Conservation (phyloP, 176 grass and related monocot species). For the Zizania latifolia region DNA sequence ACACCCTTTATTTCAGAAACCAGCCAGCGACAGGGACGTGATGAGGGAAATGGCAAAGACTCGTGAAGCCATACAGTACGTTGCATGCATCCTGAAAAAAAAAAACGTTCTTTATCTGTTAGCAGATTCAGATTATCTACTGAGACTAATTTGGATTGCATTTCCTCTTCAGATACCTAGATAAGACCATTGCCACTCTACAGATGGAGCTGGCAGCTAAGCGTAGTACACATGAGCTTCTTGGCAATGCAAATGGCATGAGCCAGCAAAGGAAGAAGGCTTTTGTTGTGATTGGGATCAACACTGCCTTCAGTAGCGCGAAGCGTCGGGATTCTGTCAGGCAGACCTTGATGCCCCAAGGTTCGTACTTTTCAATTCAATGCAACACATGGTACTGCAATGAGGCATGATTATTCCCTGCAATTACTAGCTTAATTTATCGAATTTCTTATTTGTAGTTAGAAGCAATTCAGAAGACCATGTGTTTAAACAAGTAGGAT, state of each 20-base stretch:
- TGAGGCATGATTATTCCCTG: not conserved
- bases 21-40: slow-evolving; percentile 48
- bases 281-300: slow-evolving; percentile 80
- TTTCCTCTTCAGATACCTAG: slow-evolving; percentile 51
- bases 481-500: not conserved
- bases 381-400: not conserved
- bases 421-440: not conserved
- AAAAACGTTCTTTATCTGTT: not conserved
- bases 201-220: slow-evolving; percentile 89
- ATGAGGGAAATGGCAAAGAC: slow-evolving; percentile 65
- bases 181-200: slow-evolving; percentile 76
- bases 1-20: slow-evolving; percentile 62
- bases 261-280: slow-evolving; percentile 51
- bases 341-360: slow-evolving; percentile 93
- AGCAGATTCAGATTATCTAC: not conserved
- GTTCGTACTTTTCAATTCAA: slow-evolving; percentile 37
- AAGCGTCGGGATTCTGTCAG: slow-evolving; percentile 93
- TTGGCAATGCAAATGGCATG: slow-evolving; percentile 17
- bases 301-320: slow-evolving; percentile 92
- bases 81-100: slow-evolving; percentile 23
- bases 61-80: slow-evolving; percentile 80
- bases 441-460: not conserved
- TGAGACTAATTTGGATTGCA: slow-evolving; percentile 10
- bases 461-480: slow-evolving; percentile 10
- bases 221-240: slow-evolving; percentile 62